Percentiles rank a stretch among this genome's conserved stretches.
These are phyloP conservation scores for Trapa incisa DNA, from an alignment of 345 rosid genomes.

Conservation along the genomic window DNA sequence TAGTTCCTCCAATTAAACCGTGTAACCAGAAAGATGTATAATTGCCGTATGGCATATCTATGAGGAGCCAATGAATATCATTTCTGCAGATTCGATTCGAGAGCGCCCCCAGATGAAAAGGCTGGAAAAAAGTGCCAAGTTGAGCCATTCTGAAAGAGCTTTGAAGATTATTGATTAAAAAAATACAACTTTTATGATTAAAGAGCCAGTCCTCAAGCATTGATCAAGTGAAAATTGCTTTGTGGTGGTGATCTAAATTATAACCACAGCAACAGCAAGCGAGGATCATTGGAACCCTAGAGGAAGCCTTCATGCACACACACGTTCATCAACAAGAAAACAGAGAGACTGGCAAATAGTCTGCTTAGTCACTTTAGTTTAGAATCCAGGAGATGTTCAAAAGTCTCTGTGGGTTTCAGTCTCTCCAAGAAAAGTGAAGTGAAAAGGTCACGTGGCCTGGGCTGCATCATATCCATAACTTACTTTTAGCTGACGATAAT, in stretches of 20 bases:
- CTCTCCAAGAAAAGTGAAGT: no score
- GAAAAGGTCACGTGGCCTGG: no score
- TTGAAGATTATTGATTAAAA: background rate
- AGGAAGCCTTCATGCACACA: background rate
- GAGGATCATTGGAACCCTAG: background rate
- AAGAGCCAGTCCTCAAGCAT: background rate
- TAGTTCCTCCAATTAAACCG: conserved; percentile 38
- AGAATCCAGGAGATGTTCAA: no score
- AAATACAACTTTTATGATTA: background rate
- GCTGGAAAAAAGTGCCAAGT: background rate
- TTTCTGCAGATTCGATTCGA: background rate
- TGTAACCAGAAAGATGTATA: conserved; percentile 11
- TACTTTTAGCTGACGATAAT: no score
- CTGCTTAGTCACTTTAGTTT: no score
- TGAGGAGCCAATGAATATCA: background rate
- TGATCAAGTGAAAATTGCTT: background rate
- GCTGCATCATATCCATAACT: no score
- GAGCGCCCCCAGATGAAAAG: background rate
- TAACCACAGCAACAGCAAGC: background rate
- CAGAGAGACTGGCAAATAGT: no score
- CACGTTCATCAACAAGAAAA: no score
- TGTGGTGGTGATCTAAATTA: background rate
- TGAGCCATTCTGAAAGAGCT: no score
- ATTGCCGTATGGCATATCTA: background rate
- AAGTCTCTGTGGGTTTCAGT: no score